Percentiles rank a stretch among this genome's conserved stretches.
Evolutionary conservation across 139 green algal species (phyloP).

Genomic region (Tetradesmus obliquus): DNA sequence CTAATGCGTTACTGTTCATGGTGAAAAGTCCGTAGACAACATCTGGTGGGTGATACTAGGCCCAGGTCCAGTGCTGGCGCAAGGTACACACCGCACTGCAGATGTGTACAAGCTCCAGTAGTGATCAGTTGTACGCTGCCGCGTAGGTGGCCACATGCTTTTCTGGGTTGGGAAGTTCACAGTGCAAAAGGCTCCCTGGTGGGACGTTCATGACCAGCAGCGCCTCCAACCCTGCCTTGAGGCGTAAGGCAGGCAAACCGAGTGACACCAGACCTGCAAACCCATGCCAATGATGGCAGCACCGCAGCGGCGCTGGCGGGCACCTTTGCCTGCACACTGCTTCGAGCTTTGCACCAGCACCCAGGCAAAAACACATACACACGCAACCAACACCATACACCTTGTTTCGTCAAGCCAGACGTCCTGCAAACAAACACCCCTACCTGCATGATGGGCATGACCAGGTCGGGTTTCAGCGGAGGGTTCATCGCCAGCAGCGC

Average conservation of each 20-base stretch:
- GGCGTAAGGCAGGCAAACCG: conserved; percentile 50
- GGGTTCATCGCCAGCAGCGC: conserved; percentile 74
- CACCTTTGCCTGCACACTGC: too few relatives aligned
- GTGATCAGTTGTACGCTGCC: too few relatives aligned
- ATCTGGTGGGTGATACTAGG: conserved; percentile 46
- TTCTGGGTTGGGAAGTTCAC: too few relatives aligned
- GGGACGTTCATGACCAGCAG: conserved; percentile 72
- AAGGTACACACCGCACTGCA: too few relatives aligned
- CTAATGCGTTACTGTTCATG: conserved; percentile 51
- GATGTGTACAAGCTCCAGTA: too few relatives aligned
- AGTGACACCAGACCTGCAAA: too few relatives aligned
- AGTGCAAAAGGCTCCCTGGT: not conserved
- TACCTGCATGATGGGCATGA: conserved; percentile 74
- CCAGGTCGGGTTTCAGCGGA: conserved; percentile 65
- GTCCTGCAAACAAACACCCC: not conserved
- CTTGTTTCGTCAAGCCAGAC: too few relatives aligned
- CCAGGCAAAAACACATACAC: too few relatives aligned
- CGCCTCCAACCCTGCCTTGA: conserved; percentile 82
- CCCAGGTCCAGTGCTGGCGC: conserved; percentile 39
- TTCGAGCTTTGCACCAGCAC: too few relatives aligned
- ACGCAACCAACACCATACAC: not conserved
- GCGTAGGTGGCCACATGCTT: too few relatives aligned
- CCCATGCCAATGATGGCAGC: too few relatives aligned
- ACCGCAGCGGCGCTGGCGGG: too few relatives aligned
- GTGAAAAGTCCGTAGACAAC: not conserved